Conservation (phyloP, 805 yeast genomes). For the Monosporozyma siamensis region DNA sequence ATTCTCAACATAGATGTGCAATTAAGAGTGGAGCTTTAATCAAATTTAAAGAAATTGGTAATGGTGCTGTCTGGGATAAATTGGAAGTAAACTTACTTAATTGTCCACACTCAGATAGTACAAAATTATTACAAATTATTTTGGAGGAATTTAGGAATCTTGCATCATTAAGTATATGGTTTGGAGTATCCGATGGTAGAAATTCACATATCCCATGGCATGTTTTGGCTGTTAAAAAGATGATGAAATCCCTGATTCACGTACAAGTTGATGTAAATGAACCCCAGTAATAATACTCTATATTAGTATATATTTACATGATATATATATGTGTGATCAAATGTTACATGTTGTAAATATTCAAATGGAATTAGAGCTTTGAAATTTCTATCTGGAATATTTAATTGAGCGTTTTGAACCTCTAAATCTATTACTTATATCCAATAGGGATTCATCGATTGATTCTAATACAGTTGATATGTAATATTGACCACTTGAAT, state of each 20-base stretch:
- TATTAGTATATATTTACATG: background rate
- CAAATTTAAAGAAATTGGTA: conserved; percentile 26
- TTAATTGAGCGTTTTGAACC: conserved; percentile 13
- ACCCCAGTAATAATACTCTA: background rate
- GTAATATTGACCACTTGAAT: conserved; percentile 65
- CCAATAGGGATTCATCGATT: conserved; percentile 28
- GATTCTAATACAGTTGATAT: conserved; percentile 54
- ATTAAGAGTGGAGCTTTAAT: conserved; percentile 61
- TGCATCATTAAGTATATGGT: conserved; percentile 34
- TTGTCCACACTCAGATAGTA: conserved; percentile 59
- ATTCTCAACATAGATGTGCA: conserved; percentile 61
- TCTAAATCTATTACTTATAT: conserved; percentile 19
- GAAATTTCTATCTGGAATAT: conserved; percentile 24
- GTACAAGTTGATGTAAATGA: conserved; percentile 34
- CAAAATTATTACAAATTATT: conserved; percentile 45
- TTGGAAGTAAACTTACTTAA: conserved; percentile 63
- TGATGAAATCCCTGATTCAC: conserved; percentile 51
- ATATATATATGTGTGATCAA: too few relatives aligned
- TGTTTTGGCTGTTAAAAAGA: conserved; percentile 54
- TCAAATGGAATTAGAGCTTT: background rate
- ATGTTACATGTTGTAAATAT: background rate
- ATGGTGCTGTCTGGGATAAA: conserved; percentile 27
- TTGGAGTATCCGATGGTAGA: conserved; percentile 28
- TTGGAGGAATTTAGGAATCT: conserved; percentile 55
- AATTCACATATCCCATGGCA: conserved; percentile 61